phyloP scores from a whole-genome alignment of 306 rosid species.

The Casuarina cunninghamiana region DNA sequence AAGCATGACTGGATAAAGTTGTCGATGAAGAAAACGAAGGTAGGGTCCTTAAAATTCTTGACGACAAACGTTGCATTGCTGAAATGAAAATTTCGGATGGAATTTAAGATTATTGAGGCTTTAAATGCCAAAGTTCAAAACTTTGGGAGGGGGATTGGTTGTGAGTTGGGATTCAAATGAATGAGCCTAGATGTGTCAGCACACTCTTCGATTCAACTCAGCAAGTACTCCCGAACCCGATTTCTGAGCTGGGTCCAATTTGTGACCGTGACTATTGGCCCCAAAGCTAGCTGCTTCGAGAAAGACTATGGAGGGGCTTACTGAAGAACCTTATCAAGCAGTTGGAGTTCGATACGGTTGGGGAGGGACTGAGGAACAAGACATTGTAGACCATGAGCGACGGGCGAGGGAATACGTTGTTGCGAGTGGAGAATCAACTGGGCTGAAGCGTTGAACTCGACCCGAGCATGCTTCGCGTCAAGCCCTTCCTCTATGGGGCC shows the following conservation, averaged over 20 bases:
- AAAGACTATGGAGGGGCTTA: not conserved
- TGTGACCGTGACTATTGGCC: not conserved
- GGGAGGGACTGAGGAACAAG: not conserved
- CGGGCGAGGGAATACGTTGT: not conserved
- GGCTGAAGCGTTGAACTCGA: not conserved
- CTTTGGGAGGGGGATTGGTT: not conserved
- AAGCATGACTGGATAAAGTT: slow-evolving; percentile 19
- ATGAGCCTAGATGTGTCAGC: not conserved
- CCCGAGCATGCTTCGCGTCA: not conserved
- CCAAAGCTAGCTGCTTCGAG: not conserved
- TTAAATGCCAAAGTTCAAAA: not conserved
- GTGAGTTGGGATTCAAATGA: not conserved
- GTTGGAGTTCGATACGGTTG: not conserved
- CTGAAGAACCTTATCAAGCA: slow-evolving; percentile 21
- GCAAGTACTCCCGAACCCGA: too few relatives aligned
- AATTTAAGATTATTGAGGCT: not conserved
- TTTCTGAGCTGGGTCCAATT: not conserved
- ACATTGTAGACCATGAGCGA: not conserved
- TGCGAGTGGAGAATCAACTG: not conserved
- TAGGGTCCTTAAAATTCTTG: slow-evolving; percentile 37
- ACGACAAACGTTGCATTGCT: slow-evolving; percentile 46
- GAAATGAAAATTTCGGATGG: slow-evolving; percentile 1
- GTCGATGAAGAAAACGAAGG: slow-evolving; percentile 18
- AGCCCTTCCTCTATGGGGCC: too few relatives aligned
- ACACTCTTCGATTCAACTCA: not conserved